Conservation (phyloP, 352 stramenopile genomes). For the Phytophthora lateralis region DNA sequence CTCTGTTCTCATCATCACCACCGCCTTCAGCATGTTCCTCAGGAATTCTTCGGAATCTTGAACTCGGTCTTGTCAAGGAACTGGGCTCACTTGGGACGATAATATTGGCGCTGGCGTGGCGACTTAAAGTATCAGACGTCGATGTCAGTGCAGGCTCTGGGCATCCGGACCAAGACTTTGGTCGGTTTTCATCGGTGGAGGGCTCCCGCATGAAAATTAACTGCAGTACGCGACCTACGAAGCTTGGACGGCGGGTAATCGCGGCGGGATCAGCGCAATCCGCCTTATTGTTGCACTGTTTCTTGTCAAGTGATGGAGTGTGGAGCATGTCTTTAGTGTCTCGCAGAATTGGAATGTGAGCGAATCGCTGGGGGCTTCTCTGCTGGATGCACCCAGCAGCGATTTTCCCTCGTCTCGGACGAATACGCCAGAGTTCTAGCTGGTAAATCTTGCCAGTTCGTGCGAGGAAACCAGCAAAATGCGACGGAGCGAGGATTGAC, state of each 20-base stretch:
- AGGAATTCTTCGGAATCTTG: background rate
- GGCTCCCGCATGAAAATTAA: conserved; percentile 11
- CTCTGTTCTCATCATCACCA: background rate
- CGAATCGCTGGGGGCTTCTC: background rate
- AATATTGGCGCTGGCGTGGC: conserved; percentile 17
- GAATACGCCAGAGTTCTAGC: conserved; percentile 12
- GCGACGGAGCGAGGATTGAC: no score
- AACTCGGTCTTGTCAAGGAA: background rate
- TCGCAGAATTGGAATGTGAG: conserved; percentile 11
- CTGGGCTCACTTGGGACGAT: conserved; percentile 2
- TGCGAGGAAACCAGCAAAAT: background rate
- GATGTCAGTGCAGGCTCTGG: background rate
- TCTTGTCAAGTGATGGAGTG: background rate
- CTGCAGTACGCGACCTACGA: conserved; percentile 16
- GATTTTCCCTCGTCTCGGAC: background rate
- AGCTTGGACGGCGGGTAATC: background rate
- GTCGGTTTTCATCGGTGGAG: background rate
- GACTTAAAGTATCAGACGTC: background rate
- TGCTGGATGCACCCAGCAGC: background rate
- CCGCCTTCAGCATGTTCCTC: background rate
- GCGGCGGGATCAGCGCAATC: background rate
- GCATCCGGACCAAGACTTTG: conserved; percentile 26
- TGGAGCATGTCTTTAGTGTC: conserved; percentile 13
- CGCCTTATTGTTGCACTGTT: background rate
- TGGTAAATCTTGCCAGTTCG: background rate